Conservation (phyloP, 495 filamentous ascomycete genomes). For the Hyaloscypha hepaticicola region DNA sequence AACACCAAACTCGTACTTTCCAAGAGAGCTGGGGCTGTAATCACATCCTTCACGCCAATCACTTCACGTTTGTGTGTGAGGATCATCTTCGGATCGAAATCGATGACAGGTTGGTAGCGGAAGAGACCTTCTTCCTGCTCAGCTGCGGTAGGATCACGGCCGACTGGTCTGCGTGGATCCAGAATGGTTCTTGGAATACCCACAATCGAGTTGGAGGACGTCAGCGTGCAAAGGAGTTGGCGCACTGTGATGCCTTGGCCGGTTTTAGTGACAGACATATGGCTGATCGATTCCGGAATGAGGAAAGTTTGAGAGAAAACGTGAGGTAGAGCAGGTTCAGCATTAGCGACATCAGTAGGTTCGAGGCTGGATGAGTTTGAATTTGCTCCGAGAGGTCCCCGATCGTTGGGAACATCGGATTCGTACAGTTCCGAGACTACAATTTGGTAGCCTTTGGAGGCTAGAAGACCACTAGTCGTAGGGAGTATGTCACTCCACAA, state of each 20-base stretch:
- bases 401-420: conserved; percentile 77
- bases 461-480: conserved; percentile 47
- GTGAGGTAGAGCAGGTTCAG: conserved; percentile 53
- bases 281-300: conserved; percentile 70
- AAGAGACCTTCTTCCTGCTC: conserved; percentile 85
- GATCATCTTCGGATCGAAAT: conserved; percentile 80
- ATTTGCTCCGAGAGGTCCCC: conserved; percentile 69
- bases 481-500: conserved; percentile 64
- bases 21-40: conserved; percentile 73
- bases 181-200: conserved; percentile 75
- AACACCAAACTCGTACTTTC: conserved; percentile 93
- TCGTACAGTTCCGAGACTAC: conserved; percentile 89
- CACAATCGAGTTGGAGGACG: conserved; percentile 67
- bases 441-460: conserved; percentile 82
- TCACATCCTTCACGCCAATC: conserved; percentile 66
- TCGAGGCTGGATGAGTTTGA: conserved; percentile 72
- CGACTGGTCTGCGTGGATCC: conserved; percentile 86
- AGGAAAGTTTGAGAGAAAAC: conserved; percentile 78
- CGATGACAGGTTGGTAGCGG: conserved; percentile 70
- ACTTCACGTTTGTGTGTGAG: conserved; percentile 84
- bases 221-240: conserved; percentile 75
- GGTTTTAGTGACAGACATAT: conserved; percentile 82
- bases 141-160: conserved; percentile 72
- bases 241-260: conserved; percentile 89
- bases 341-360: conserved; percentile 46